Evolutionary conservation across 768 basidiomycete species (phyloP), one percentile per base, ranked within the genome.

Genomic region (Serendipita vermifera): DNA sequence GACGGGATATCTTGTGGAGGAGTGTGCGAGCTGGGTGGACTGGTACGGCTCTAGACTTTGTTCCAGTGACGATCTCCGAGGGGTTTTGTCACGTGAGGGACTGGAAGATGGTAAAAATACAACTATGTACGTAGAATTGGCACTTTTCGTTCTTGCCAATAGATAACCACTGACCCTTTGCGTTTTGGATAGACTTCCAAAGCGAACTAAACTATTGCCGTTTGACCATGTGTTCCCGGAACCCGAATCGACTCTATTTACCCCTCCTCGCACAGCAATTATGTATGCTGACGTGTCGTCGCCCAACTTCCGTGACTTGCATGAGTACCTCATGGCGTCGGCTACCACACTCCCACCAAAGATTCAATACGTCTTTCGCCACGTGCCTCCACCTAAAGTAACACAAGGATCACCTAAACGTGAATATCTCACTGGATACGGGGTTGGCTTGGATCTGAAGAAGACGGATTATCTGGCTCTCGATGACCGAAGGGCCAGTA

Each of bases 401-500:
- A n/a, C n/a, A 9, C 35, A 9, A n/a, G n/a, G n/a, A n/a, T n/a
- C n/a, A n/a, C 35, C 35, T n/a, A 36, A 36, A 36, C 9, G 35
- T 1, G 55, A 56, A 3, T 74, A 77, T 63, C 71, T 99, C 5
- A 81, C 85, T 2, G 94, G 94, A 3, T 99, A 90, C 62, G 96
- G 96, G 2, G 93, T 93, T 5, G 76, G 85, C 20, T 72, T 99
- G 55, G 90, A 94, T 62, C 69, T 99, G 62, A 99, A 99, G 74
- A 96, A 93, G 72, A 96, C 81, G 76, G 96, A 99, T 63, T 99
- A 98, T 65, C 77, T 97, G 11, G 91, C 85, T 3, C 71, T 97
- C 5, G 96, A 99, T 64, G 96, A 99, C 66, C 73, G 96, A 40
- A 67, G 76, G 53, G 4, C 36, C 13, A n/a, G 55, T 48, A 31